Base-by-base conservation (phyloP, 345 rosid species). In the Geranium rotundifolium region DNA sequence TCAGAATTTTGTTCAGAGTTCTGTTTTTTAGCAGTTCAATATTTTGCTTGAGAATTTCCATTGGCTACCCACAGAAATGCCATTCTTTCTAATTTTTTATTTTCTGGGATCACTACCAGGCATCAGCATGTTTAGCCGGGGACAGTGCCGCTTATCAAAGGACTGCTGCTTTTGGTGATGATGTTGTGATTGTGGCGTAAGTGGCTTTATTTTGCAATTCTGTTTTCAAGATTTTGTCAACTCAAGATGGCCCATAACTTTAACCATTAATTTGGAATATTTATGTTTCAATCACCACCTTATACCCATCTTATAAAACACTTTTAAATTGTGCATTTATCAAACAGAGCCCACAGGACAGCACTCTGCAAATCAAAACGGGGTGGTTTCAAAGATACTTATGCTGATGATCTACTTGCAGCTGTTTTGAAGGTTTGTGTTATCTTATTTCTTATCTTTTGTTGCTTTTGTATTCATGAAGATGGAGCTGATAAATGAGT, bases 171-270 rank as follows among this genome's bases (percentile, higher is more conserved):
- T 88, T 75, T 68, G 98, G 90, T 13, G 97, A 92, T 55, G 97
- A 92, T 71, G 87, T 87, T 60, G 98, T 89, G 63, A 82, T 87
- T 57, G 98, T 87, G 16, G 90, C 95, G 98, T 92, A 77, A 83
- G 86, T 81, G 18, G 17, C 29, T 60, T 56, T 56, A 30, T 67
- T 54, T 13, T 6, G 19, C 54, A 63, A 6, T 46, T 17, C 20
- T 59, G 18, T 6, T 57, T 19, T 16, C 50, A 41, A 12, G 50
- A 41, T 5, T 41, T 41, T 41, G 50, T 31, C 37, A 31, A 31
- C n/a, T 31, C 7, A 7, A 4, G 50, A 41, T 41, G 13, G 50
- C 14, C 13, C 14, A 41, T 41, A 41, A 41, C 1, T 41, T 2
- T 41, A 5, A 3, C 14, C 50, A 41, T 41, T 41, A 31, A 31